Base-by-base conservation (phyloP, 2,329 filamentous ascomycete species). In the Thelonectria olida region DNA sequence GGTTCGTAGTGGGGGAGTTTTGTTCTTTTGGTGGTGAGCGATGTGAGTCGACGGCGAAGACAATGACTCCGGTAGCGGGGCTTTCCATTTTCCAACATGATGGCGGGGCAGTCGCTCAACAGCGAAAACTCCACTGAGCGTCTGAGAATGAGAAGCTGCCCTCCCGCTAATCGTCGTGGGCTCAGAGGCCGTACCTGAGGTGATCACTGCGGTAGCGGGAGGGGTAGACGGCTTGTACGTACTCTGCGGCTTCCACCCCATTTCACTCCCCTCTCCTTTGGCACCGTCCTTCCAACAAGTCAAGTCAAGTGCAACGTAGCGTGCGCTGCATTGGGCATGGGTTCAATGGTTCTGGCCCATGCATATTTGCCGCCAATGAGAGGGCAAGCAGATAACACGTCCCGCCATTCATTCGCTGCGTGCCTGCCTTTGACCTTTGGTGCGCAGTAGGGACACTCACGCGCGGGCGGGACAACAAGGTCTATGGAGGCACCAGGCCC, bases 1-100 rank as follows among this genome's bases (percentile, higher is more conserved):
- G 12, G 47, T 52, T 61, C 48, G 41, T 58, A 50, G 62, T 63
- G 54, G 67, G 57, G 62, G 63, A 63, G 62, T 68, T 67, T 71
- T 66, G 68, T 63, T 55, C 66, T 71, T 61, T 57, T 58, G 66
- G 58, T 47, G 59, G 58, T 71, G 68, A 66, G 62, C 61, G 57
- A 41, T 48, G 47, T 45, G 39, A 53, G 38, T 48, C 42, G 42
- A 45, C 42, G 17, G 31, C 56, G 25, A 13, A n/a, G n/a, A 34
- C 12, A 52, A 64, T 63, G 67, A 67, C 68, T 71, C 68, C 68
- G 68, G 68, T 63, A 68, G 68, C 68, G 68, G 68, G 68, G 68
- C 67, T 56, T 41, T 17, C n/a, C 38, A 31, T 31, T 67, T 31
- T 44, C 58, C 58, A 62, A 58, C 54, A 70, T 56, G 59, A 70